Evolutionary conservation across 805 yeast species (phyloP).

Genomic region (Ogataea paradorogensis): DNA sequence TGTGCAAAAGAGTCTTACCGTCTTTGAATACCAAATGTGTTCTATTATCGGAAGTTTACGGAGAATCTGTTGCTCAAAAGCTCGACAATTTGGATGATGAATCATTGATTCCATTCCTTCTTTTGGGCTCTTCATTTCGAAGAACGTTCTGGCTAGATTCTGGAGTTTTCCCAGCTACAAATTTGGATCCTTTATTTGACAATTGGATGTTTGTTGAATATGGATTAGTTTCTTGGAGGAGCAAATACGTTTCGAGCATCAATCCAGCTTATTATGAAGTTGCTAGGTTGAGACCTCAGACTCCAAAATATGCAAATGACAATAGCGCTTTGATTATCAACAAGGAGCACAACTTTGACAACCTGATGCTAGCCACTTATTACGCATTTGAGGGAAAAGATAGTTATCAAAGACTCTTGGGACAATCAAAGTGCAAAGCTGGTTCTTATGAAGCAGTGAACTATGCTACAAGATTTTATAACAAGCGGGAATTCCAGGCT

Average conservation of each 20-base stretch:
- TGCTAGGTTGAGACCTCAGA: slow-evolving; percentile 17
- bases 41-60: slow-evolving; percentile 34
- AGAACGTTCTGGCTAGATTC: slow-evolving; percentile 42
- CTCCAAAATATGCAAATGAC: slow-evolving; percentile 36
- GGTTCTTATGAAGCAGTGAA: slow-evolving; percentile 51
- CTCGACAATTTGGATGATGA: slow-evolving; percentile 23
- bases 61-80: slow-evolving; percentile 16
- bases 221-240: slow-evolving; percentile 70
- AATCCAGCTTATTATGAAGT: slow-evolving; percentile 53
- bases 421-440: slow-evolving; percentile 39
- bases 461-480: slow-evolving; percentile 43
- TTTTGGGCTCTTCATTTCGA: slow-evolving; percentile 41
- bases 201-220: slow-evolving; percentile 43
- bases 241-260: slow-evolving; percentile 65
- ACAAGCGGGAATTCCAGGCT: slow-evolving; percentile 43
- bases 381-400: slow-evolving; percentile 45
- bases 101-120: slow-evolving; percentile 37
- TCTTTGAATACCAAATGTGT: slow-evolving; percentile 38
- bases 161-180: slow-evolving; percentile 40
- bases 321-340: slow-evolving; percentile 47
- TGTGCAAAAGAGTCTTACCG: slow-evolving; percentile 39
- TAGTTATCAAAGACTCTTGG: slow-evolving; percentile 36
- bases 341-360: slow-evolving; percentile 41
- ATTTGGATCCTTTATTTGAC: slow-evolving; percentile 30
- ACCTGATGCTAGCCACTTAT: slow-evolving; percentile 43